Conservation (phyloP, 306 rosid genomes). For the Crataegus laevigata region DNA sequence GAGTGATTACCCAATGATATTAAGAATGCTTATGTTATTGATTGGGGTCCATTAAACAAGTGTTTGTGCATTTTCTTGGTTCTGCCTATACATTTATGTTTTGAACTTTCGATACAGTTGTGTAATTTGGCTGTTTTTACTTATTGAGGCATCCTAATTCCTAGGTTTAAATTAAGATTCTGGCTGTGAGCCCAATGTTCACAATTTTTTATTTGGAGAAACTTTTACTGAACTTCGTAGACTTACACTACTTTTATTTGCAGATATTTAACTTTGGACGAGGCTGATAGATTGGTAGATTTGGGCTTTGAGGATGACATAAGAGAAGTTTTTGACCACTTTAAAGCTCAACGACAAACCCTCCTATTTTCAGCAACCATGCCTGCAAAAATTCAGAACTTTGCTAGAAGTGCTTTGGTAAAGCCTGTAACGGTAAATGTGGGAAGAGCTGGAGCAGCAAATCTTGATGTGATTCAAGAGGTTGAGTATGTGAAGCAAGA, state of each 20-base stretch:
- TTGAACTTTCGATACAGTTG: too few relatives aligned
- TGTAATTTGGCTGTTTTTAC: too few relatives aligned
- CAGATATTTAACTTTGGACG: constrained; percentile 78
- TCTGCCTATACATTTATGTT: too few relatives aligned
- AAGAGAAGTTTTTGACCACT: constrained; percentile 86
- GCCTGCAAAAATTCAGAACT: constrained; percentile 87
- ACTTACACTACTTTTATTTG: not conserved
- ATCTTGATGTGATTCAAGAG: constrained; percentile 87
- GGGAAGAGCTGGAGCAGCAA: constrained; percentile 94
- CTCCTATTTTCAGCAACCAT: constrained; percentile 89
- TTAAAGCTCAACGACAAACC: constrained; percentile 88
- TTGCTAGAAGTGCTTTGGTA: constrained; percentile 84
- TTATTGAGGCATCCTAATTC: too few relatives aligned
- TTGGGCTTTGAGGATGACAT: constrained; percentile 88
- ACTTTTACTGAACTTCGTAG: too few relatives aligned
- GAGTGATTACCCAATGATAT: too few relatives aligned
- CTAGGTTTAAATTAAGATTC: too few relatives aligned
- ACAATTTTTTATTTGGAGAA: too few relatives aligned
- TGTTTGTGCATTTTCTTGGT: too few relatives aligned
- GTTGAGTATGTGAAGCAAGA: constrained; percentile 95
- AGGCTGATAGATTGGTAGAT: constrained; percentile 93
- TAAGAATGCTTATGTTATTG: too few relatives aligned
- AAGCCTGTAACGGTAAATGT: constrained; percentile 71
- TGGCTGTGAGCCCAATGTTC: too few relatives aligned
- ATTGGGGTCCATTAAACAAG: too few relatives aligned